Conservation (phyloP, 2,329 filamentous ascomycete species). For the Exophiala dermatitidis region DNA sequence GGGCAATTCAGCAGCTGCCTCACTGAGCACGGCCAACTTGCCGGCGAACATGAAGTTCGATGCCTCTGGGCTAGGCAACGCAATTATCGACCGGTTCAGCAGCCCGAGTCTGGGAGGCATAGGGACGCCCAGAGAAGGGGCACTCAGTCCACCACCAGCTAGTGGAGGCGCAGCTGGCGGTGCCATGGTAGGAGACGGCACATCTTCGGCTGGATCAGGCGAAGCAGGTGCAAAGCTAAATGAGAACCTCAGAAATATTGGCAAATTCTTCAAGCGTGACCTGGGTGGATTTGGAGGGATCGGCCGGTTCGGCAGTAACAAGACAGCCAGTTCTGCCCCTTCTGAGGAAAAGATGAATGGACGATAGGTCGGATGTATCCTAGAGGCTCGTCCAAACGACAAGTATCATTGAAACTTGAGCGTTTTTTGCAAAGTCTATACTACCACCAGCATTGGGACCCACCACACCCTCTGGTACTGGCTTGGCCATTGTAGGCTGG, state of each 20-base stretch:
- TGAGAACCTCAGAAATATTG: constrained; percentile 90
- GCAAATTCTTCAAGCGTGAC: constrained; percentile 90
- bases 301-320: constrained; percentile 39
- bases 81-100: constrained; percentile 59
- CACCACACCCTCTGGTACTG: too few relatives aligned
- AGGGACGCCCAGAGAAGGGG: constrained; percentile 51
- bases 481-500: too few relatives aligned
- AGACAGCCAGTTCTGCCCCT: constrained; percentile 23
- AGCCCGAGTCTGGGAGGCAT: constrained; percentile 75
- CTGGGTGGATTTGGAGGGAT: constrained; percentile 70
- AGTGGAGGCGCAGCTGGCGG: constrained; percentile 22
- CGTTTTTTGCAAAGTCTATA: too few relatives aligned
- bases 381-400: not conserved
- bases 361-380: constrained; percentile 7
- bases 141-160: constrained; percentile 26
- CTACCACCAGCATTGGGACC: too few relatives aligned
- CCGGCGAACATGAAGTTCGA: constrained; percentile 59
- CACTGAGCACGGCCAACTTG: constrained; percentile 41
- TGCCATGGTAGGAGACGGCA: constrained; percentile 26
- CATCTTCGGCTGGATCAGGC: constrained; percentile 24
- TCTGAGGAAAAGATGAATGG: constrained; percentile 17
- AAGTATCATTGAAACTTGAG: too few relatives aligned
- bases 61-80: constrained; percentile 73
- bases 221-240: constrained; percentile 67
- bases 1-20: constrained; percentile 37